Base-by-base conservation (phyloP, 2,329 filamentous ascomycete genomes). In the Thelonectria discophora region DNA sequence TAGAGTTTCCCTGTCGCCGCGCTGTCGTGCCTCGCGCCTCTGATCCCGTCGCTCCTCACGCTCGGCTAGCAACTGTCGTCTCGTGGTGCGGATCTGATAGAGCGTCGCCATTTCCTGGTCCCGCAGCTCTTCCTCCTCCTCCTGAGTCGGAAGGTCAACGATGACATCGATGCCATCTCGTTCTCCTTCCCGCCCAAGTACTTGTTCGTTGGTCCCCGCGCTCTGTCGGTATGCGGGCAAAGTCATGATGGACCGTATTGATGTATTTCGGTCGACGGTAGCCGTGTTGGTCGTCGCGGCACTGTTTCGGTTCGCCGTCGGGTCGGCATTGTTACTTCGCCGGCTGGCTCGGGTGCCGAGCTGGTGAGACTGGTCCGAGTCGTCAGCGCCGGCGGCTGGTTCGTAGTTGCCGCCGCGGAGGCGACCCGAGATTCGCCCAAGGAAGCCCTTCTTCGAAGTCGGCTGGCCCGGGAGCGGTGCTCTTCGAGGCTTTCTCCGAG, bases 61-160 rank as follows among this genome's bases (percentile, higher is more conserved):
- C 64, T 95, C 93, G 5, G 87, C 86, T 40, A 90, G 83, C 74
- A 96, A 90, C 58, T 86, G 83, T 53, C 94, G 87, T 55, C 95
- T 86, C 17, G 92, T 88, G 12, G 91, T 74, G 12, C 95, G 89
- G 61, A 98, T 94, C 75, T 97, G 93, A 75, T 97, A 98, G 42
- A 98, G 78, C 0, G 91, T 87, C 64, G 95, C 91, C 95, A 98
- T 98, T 76, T 97, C 92, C 27, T 92, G 87, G 65, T 98, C 93
- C 12, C 95, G 86, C 55, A 93, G 80, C 2, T 80, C 78, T 74
- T 97, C 93, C 66, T 96, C 88, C 55, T 93, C 90, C 53, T 97
- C 92, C 9, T 82, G 84, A 0, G 90, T 92, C 0, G 94, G 94
- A 67, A 91, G 87, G 75, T 97, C 94, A 12, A 98, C 79, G 0